Evolutionary conservation across 202 grass and related monocot genomes (phyloP).

Genomic region (Dendrocalamus latiflorus): DNA sequence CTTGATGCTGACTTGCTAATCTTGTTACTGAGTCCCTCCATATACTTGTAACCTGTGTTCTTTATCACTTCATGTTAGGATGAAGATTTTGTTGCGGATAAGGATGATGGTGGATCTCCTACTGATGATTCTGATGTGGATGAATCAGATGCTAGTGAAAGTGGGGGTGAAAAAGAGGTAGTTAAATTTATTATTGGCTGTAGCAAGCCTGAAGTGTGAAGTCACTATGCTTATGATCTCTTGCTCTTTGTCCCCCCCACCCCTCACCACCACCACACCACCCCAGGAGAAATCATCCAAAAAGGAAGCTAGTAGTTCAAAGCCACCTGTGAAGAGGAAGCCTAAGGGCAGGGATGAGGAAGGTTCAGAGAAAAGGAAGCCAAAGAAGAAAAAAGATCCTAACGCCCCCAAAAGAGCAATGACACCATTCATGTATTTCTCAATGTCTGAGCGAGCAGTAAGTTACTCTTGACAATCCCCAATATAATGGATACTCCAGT

Average conservation of each 20-base stretch:
- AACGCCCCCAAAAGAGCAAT: conserved; percentile 95
- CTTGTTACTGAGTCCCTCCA: conserved; percentile 11
- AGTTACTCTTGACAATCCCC: conserved; percentile 26
- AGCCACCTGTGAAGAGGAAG: conserved; percentile 61
- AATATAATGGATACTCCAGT: not conserved
- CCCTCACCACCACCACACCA: too few species aligned
- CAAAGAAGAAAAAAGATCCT: conserved; percentile 94
- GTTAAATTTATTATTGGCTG: conserved; percentile 22
- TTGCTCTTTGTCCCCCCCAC: not conserved
- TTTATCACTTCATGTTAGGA: conserved; percentile 50
- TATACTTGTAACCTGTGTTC: conserved; percentile 13
- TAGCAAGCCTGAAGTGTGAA: conserved; percentile 7
- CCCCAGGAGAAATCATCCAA: conserved; percentile 51
- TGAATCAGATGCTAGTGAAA: conserved; percentile 85
- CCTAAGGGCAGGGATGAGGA: conserved; percentile 59
- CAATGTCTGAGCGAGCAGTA: conserved; percentile 83
- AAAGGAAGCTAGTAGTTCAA: conserved; percentile 64
- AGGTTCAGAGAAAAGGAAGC: conserved; percentile 69
- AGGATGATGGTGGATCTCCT: conserved; percentile 93
- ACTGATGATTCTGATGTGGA: conserved; percentile 93
- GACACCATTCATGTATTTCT: conserved; percentile 92
- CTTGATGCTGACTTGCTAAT: conserved; percentile 22
- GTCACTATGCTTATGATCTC: not conserved
- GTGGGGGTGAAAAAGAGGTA: conserved; percentile 75
- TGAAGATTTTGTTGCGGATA: conserved; percentile 96